A percentile compares a stretch with the other conserved stretches of the same genome.
Evolutionary conservation across 495 filamentous ascomycete species (phyloP).

Genomic region (Cudoniella acicularis): DNA sequence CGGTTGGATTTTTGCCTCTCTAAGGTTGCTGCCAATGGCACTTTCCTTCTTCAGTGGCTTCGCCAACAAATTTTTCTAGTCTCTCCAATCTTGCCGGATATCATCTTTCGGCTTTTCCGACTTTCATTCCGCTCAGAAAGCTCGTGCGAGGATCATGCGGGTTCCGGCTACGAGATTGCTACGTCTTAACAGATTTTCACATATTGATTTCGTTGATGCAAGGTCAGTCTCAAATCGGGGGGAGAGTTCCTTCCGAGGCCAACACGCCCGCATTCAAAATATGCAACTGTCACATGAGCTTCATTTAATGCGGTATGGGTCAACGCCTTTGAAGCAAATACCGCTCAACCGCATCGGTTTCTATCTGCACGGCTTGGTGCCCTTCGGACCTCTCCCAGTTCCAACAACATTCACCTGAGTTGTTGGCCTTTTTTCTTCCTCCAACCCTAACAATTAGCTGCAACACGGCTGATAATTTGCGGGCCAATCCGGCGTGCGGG

Average conservation of each 20-base stretch:
- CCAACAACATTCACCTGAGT: too few relatives aligned
- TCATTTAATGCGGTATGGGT: conserved; percentile 11
- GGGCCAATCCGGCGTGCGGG: too few relatives aligned
- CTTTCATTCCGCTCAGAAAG: background rate
- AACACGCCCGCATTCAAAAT: conserved; percentile 1
- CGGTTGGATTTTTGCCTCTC: too few relatives aligned
- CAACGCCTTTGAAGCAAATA: background rate
- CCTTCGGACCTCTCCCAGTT: too few relatives aligned
- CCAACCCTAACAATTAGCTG: too few relatives aligned
- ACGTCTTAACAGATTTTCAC: too few relatives aligned
- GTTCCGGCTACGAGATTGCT: background rate
- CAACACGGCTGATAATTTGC: too few relatives aligned
- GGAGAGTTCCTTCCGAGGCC: conserved; percentile 2
- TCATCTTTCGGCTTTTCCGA: background rate
- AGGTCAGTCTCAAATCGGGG: background rate
- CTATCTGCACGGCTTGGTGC: too few relatives aligned
- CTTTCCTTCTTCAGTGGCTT: too few relatives aligned
- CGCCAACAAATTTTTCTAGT: background rate
- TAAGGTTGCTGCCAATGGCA: too few relatives aligned
- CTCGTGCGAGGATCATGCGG: background rate
- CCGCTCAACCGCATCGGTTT: background rate
- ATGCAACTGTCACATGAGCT: conserved; percentile 23
- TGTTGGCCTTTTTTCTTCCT: too few relatives aligned
- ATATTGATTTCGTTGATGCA: too few relatives aligned
- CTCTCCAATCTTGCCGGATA: background rate